Base-by-base conservation (phyloP, 2,329 filamentous ascomycete species). In the Apiospora rasikravindrae region DNA sequence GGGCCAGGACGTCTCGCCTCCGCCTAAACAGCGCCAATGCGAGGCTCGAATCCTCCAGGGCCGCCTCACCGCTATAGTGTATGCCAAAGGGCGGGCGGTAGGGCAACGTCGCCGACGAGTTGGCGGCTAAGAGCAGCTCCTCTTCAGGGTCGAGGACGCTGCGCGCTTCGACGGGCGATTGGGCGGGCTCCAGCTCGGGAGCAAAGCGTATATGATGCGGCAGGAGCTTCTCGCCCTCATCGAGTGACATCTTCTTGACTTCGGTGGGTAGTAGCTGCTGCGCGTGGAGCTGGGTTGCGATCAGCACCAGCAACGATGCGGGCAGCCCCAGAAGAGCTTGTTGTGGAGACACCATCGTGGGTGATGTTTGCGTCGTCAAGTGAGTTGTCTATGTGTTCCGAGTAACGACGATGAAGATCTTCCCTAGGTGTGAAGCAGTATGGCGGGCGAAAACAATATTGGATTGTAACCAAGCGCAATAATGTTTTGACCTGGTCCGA, bases 221-320 rank as follows among this genome's bases (percentile, higher is more conserved):
- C 75, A 91, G 89, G 79, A 96, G 92, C 86, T 94, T 96, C 79
- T 94, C 92, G 73, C 89, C 89, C 69, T 90, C 88, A 78, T 94
- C 91, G 6, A 86, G 86, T 67, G 89, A 86, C 89, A 95, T 93
- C 79, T 95, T 95, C 78, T 88, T 89, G 71, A 95, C 86, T 0
- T 89, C 93, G 1, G 88, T 87, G 0, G 92, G 92, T 7, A 82
- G 76, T 1, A 64, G 10, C 42, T 71, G 76, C 13, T 81, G 80
- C 44, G 83, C 82, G 2, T 77, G 75, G 19, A 82, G 77, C 66
- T 84, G 82, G 2, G 82, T 81, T 2, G 83, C 79, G 64, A 87
- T 76, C 33, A 89, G 81, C 22, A 86, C 79, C 61, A 88, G 81
- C 57, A 88, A 77, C n/a, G 85, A 83, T 10, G 83, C 75, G 13